These are phyloP conservation scores for Comarum palustre DNA, from an alignment of 306 rosid species.

Conservation along the genomic window DNA sequence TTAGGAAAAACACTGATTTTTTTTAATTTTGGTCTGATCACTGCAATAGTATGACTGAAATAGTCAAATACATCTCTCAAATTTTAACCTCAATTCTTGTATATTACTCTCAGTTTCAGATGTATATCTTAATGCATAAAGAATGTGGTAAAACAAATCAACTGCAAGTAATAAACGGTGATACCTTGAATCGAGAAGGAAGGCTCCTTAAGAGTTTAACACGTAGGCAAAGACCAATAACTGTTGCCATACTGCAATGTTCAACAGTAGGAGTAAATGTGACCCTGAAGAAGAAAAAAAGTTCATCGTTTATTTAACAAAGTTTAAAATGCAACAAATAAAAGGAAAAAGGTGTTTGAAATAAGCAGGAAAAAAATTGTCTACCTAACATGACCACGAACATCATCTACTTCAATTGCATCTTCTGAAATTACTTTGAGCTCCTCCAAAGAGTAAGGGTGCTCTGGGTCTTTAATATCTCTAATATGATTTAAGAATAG, in stretches of 20 bases:
- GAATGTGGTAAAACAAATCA: background rate
- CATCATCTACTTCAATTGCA: slow-evolving; percentile 76
- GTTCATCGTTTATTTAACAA: slow-evolving; percentile 4
- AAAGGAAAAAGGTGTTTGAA: background rate
- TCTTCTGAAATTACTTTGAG: slow-evolving; percentile 91
- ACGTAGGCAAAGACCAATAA: slow-evolving; percentile 87
- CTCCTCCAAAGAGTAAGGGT: slow-evolving; percentile 90
- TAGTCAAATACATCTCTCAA: background rate
- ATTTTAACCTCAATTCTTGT: background rate
- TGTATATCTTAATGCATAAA: background rate
- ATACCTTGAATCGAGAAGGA: slow-evolving; percentile 85
- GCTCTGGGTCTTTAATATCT: slow-evolving; percentile 93
- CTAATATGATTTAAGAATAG: slow-evolving; percentile 70
- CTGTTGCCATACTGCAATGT: slow-evolving; percentile 95
- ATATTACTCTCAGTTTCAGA: background rate
- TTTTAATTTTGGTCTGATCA: background rate
- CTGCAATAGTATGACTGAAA: background rate
- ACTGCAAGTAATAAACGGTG: background rate
- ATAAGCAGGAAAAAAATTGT: background rate
- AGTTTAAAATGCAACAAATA: background rate
- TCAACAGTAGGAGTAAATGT: slow-evolving; percentile 93
- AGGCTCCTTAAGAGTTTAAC: slow-evolving; percentile 87
- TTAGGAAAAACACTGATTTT: background rate
- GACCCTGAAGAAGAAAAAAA: slow-evolving; percentile 52
- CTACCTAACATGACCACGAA: slow-evolving; percentile 72